phyloP scores from a whole-genome alignment of 257 asterid species.

The Paraleonurus japonicus region DNA sequence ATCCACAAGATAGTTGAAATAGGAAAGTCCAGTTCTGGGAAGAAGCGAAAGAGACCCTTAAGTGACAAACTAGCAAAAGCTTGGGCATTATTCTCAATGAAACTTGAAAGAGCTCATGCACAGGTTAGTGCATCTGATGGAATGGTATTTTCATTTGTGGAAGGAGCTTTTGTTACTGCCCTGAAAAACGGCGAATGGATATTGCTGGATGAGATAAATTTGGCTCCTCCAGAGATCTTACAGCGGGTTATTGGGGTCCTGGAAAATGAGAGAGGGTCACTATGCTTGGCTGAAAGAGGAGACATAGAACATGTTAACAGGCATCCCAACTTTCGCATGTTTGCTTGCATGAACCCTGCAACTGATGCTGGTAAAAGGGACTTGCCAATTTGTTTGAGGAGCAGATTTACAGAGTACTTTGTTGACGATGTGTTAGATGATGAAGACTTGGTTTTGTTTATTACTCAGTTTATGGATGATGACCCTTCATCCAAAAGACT shows the following conservation, averaged over 20 bases:
- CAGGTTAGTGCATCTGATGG: slow-evolving; percentile 72
- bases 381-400: slow-evolving; percentile 68
- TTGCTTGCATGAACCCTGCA: slow-evolving; percentile 99
- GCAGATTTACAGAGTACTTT: slow-evolving; percentile 88
- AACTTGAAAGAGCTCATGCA: slow-evolving; percentile 62
- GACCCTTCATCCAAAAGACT: slow-evolving; percentile 39
- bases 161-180: slow-evolving; percentile 89
- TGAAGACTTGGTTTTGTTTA: slow-evolving; percentile 73
- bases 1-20: slow-evolving; percentile 44
- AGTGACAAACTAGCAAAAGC: slow-evolving; percentile 39
- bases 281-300: slow-evolving; percentile 91
- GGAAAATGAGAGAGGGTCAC: slow-evolving; percentile 82
- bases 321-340: slow-evolving; percentile 70
- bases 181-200: slow-evolving; percentile 91
- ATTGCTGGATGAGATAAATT: slow-evolving; percentile 92
- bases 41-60: slow-evolving; percentile 77
- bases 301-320: slow-evolving; percentile 68
- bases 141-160: slow-evolving; percentile 92
- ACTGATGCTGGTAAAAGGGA: slow-evolving; percentile 98
- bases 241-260: slow-evolving; percentile 90
- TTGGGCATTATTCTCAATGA: slow-evolving; percentile 62
- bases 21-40: slow-evolving; percentile 48
- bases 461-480: slow-evolving; percentile 54
- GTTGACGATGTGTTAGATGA: slow-evolving; percentile 87
- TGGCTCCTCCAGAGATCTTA: slow-evolving; percentile 97